Percentiles rank a stretch among this genome's conserved stretches.
These are phyloP conservation scores for Asterochloris erici DNA, from an alignment of 139 green algal species.

Conservation along the genomic window DNA sequence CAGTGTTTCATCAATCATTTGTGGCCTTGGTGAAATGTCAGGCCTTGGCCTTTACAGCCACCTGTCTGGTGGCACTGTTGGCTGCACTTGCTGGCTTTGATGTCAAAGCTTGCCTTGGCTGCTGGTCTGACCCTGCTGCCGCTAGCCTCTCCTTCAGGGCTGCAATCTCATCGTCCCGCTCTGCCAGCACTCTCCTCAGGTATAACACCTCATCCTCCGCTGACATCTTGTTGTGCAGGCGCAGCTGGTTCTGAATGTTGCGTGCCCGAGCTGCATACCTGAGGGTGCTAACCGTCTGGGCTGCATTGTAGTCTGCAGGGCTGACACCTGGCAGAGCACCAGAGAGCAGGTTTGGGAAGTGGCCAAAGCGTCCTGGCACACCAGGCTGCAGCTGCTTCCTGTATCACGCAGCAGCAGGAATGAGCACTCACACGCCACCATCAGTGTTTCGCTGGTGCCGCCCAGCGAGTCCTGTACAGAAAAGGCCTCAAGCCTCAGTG, in stretches of 20 bases:
- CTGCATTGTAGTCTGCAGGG: neutral
- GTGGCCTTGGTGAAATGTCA: too few species aligned
- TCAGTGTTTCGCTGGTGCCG: constrained; percentile 24
- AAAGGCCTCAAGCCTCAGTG: neutral
- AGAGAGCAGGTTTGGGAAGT: too few species aligned
- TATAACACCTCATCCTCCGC: constrained; percentile 35
- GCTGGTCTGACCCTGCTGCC: constrained; percentile 1
- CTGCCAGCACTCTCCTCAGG: constrained; percentile 23
- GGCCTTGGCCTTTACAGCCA: too few species aligned
- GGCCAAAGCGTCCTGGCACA: too few species aligned
- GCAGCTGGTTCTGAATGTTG: constrained; percentile 22
- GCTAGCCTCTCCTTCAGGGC: constrained; percentile 12
- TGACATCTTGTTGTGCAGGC: constrained; percentile 17
- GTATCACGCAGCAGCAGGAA: neutral
- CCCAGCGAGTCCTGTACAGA: constrained; percentile 25
- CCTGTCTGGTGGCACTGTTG: too few species aligned
- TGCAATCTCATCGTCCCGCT: constrained; percentile 25
- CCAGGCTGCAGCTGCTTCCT: too few species aligned
- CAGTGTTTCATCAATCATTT: too few species aligned
- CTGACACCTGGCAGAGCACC: neutral
- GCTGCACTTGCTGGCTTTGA: too few species aligned
- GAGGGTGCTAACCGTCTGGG: constrained; percentile 28
- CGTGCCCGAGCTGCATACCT: constrained; percentile 18
- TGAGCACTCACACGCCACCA: constrained; percentile 13
- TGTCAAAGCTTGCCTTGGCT: too few species aligned